Evolutionary conservation across 106 monocot genomes (phyloP).

Genomic region (Phalaenopsis aphrodite): DNA sequence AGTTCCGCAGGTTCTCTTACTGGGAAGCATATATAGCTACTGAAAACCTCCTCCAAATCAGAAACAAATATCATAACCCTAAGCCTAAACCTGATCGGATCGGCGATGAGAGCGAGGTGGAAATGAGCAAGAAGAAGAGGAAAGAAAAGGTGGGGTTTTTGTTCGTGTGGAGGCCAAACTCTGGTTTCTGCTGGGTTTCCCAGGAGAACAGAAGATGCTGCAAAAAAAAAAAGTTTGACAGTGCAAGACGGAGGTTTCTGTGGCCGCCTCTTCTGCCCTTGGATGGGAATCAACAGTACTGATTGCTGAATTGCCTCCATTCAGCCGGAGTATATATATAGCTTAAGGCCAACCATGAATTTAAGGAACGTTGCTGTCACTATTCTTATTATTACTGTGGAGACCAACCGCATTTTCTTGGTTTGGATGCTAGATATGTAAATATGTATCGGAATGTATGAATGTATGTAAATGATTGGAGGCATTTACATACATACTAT

Average conservation of each 20-base stretch:
- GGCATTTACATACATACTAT: too few species aligned
- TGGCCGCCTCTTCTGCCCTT: neutral
- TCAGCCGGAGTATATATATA: too few species aligned
- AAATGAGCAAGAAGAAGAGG: neutral
- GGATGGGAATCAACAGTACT: neutral
- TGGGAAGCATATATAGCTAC: conserved; percentile 9
- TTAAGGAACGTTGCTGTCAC: too few species aligned
- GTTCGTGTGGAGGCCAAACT: neutral
- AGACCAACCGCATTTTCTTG: too few species aligned
- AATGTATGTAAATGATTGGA: too few species aligned
- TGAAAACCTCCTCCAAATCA: neutral
- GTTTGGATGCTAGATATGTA: too few species aligned
- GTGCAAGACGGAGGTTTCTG: neutral
- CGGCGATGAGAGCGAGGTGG: neutral
- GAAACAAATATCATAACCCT: conserved; percentile 4
- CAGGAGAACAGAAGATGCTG: neutral
- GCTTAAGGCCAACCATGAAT: too few species aligned
- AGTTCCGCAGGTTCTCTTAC: conserved; percentile 1
- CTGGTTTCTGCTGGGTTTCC: neutral
- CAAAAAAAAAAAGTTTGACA: neutral
- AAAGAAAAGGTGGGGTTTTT: neutral
- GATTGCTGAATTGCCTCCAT: neutral
- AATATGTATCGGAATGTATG: too few species aligned
- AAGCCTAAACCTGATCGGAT: neutral
- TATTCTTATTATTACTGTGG: too few species aligned